Percentiles rank a stretch among this genome's conserved stretches.
Conservation (phyloP, 768 basidiomycete species). For the Mycena venus region DNA sequence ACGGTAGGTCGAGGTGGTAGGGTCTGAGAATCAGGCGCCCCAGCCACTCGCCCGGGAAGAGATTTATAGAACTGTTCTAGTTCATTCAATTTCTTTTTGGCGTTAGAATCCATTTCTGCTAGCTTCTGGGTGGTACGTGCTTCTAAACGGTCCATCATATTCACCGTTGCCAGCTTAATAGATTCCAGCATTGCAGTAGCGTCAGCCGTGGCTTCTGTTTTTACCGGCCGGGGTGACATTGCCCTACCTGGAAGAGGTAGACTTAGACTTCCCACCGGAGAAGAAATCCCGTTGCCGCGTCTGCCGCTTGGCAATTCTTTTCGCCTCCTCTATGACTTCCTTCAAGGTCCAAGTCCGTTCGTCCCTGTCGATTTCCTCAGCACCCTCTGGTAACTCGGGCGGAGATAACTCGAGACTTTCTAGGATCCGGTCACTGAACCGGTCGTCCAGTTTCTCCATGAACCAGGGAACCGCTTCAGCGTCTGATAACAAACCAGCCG, state of each 20-base stretch:
- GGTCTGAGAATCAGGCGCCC: not conserved
- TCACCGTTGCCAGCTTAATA: not conserved
- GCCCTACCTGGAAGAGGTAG: no score
- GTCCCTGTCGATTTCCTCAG: not conserved
- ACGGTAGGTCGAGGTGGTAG: not conserved
- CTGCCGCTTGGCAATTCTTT: not conserved
- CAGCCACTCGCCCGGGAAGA: not conserved
- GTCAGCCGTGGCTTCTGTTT: not conserved
- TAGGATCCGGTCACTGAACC: not conserved
- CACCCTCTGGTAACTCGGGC: not conserved
- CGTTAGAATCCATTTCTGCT: not conserved
- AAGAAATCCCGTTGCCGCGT: not conserved
- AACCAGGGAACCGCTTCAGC: not conserved
- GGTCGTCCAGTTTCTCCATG: not conserved
- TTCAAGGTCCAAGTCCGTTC: not conserved
- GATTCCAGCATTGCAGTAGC: not conserved
- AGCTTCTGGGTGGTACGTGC: not conserved
- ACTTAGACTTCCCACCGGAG: not conserved
- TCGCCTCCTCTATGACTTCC: not conserved
- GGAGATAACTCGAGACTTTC: not conserved
- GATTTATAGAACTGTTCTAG: slow-evolving; percentile 7
- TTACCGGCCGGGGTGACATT: no score
- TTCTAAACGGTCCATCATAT: not conserved
- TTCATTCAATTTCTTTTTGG: not conserved
- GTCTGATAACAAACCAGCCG: not conserved